Conservation (phyloP, 1,139 yeast species). For the Oligophagozyma castellii region DNA sequence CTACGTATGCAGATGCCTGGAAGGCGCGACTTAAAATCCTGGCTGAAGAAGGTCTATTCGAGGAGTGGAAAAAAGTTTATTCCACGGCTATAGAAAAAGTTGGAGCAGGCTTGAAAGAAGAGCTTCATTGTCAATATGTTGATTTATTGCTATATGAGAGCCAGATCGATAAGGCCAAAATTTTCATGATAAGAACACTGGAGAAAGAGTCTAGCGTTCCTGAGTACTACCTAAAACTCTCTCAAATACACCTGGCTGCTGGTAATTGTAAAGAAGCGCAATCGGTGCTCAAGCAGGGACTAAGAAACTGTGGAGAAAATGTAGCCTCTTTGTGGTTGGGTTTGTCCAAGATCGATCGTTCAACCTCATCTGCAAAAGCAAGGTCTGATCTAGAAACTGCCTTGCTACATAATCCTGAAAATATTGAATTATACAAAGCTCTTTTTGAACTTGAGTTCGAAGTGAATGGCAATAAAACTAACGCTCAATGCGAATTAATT, state of each 20-base stretch:
- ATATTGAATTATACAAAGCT: conserved; percentile 43
- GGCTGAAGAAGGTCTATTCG: conserved; percentile 10
- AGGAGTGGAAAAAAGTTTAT: not conserved
- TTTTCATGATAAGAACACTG: too few relatives aligned
- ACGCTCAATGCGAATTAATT: conserved; percentile 40
- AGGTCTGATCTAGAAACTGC: conserved; percentile 65
- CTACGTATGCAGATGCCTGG: conserved; percentile 47
- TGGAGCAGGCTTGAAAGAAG: too few relatives aligned
- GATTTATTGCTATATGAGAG: conserved; percentile 36
- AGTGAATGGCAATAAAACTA: conserved; percentile 31
- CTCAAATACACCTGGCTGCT: too few relatives aligned
- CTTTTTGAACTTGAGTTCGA: conserved; percentile 46
- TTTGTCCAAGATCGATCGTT: too few relatives aligned
- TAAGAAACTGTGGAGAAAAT: too few relatives aligned
- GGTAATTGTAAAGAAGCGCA: too few relatives aligned
- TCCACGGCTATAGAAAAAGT: conserved; percentile 14
- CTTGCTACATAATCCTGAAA: conserved; percentile 35
- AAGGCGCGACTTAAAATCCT: conserved; percentile 46
- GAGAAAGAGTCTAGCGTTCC: too few relatives aligned
- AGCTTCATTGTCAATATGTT: conserved; percentile 54
- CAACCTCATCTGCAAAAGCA: too few relatives aligned
- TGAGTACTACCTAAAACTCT: too few relatives aligned
- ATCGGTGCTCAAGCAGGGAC: too few relatives aligned
- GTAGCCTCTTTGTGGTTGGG: too few relatives aligned
- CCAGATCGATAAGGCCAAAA: conserved; percentile 27